A percentile compares a stretch with the other conserved stretches of the same genome.
Conservation (phyloP, 768 basidiomycete genomes). For the Tulasnella sp. region DNA sequence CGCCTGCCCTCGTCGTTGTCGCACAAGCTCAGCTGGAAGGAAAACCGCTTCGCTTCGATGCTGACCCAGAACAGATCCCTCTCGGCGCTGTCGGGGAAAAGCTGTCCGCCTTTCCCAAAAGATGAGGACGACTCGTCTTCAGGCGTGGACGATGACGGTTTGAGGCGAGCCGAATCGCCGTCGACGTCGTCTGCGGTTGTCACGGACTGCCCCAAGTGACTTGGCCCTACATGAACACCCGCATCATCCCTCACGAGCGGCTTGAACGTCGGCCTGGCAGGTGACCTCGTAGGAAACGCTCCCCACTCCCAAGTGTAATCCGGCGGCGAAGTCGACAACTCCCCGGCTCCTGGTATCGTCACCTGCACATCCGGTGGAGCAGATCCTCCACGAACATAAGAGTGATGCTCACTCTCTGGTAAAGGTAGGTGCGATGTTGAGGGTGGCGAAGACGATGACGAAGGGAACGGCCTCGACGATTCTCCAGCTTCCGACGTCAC, state of each 20-base stretch:
- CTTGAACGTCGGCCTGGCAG: conserved; percentile 57
- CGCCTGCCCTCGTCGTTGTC: conserved; percentile 36
- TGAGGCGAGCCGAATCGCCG: conserved; percentile 27
- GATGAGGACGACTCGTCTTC: conserved; percentile 34
- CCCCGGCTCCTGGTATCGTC: neutral
- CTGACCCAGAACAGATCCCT: conserved; percentile 65
- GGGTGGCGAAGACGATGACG: neutral
- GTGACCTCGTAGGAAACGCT: conserved; percentile 80
- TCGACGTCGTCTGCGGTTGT: conserved; percentile 46
- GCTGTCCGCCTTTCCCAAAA: conserved; percentile 58
- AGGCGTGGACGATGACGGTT: conserved; percentile 17
- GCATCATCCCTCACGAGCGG: conserved; percentile 51
- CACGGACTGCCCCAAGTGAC: conserved; percentile 7
- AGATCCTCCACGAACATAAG: conserved; percentile 26
- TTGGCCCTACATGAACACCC: conserved; percentile 75
- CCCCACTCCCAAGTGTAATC: conserved; percentile 97
- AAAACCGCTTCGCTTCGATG: conserved; percentile 60
- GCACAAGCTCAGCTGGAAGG: conserved; percentile 77
- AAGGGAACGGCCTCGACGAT: neutral
- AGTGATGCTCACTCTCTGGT: neutral
- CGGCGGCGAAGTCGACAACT: conserved; percentile 25
- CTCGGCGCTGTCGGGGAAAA: conserved; percentile 64
- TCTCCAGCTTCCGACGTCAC: neutral
- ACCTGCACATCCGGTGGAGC: conserved; percentile 33
- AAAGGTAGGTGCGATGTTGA: neutral